Conservation (phyloP, 345 rosid species). For the Hibiscus syriacus region DNA sequence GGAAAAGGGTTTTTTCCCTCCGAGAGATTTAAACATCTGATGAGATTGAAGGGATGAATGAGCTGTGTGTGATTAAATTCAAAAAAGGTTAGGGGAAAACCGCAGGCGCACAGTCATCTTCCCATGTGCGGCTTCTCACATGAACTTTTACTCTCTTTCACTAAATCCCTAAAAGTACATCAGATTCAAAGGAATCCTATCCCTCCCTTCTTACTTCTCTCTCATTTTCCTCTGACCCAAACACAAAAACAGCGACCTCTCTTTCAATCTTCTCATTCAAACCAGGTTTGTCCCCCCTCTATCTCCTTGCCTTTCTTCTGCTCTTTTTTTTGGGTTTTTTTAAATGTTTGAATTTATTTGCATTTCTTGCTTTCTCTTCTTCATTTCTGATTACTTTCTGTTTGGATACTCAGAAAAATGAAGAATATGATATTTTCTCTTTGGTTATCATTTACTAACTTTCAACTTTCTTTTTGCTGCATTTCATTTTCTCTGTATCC, state of each 20-base stretch:
- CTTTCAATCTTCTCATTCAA: neutral
- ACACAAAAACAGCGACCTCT: slow-evolving; percentile 17
- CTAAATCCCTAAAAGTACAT: slow-evolving; percentile 30
- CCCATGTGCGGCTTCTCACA: slow-evolving; percentile 21
- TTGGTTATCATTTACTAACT: neutral
- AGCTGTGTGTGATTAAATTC: slow-evolving; percentile 4
- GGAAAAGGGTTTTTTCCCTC: neutral
- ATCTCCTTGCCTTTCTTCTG: neutral
- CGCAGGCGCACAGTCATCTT: slow-evolving; percentile 11
- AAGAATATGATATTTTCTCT: neutral
- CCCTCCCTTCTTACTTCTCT: neutral
- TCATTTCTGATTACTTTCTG: neutral
- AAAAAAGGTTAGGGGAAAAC: neutral
- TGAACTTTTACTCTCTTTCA: slow-evolving; percentile 10
- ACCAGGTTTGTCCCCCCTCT: neutral
- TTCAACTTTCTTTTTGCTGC: neutral
- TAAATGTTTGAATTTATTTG: slow-evolving; percentile 5
- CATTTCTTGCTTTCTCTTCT: neutral
- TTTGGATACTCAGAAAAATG: neutral
- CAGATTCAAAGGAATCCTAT: slow-evolving; percentile 13
- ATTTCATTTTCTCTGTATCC: slow-evolving; percentile 11
- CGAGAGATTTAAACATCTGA: neutral
- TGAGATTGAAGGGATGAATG: slow-evolving; percentile 1
- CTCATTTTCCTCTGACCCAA: slow-evolving; percentile 15
- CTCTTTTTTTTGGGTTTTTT: neutral